These are phyloP conservation scores for Brassica cretica DNA, from an alignment of 345 rosid genomes.

Conservation along the genomic window DNA sequence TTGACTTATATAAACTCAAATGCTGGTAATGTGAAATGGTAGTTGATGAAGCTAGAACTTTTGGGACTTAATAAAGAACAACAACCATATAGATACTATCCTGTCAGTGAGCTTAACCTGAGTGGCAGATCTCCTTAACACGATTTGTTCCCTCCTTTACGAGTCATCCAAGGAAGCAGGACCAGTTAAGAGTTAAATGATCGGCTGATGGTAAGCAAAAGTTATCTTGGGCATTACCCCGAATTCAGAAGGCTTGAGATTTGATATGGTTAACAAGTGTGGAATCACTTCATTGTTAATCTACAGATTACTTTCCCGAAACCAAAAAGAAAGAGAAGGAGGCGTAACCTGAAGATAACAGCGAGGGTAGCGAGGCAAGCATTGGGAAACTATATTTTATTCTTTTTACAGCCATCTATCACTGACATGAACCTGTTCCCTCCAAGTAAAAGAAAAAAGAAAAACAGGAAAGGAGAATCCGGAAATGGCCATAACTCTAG, in stretches of 20 bases:
- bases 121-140: constrained; percentile 24
- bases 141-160: constrained; percentile 22
- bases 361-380: constrained; percentile 34
- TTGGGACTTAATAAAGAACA: constrained; percentile 35
- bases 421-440: constrained; percentile 15
- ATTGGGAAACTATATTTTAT: constrained; percentile 32
- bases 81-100: constrained; percentile 34
- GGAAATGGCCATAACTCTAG: background rate
- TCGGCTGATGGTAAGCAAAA: background rate
- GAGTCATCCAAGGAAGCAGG: background rate
- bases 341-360: constrained; percentile 34
- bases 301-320: background rate
- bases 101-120: constrained; percentile 13
- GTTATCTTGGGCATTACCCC: background rate
- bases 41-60: constrained; percentile 18
- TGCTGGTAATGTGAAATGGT: constrained; percentile 15
- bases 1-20: constrained; percentile 12
- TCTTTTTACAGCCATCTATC: constrained; percentile 26
- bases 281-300: background rate
- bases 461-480: background rate
- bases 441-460: background rate
- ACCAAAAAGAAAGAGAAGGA: background rate
- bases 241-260: background rate
- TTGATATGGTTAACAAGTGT: background rate
- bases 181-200: background rate